These are phyloP conservation scores for Chenopodium suecicum DNA, from an alignment of 148 eudicot genomes.

Conservation along the genomic window DNA sequence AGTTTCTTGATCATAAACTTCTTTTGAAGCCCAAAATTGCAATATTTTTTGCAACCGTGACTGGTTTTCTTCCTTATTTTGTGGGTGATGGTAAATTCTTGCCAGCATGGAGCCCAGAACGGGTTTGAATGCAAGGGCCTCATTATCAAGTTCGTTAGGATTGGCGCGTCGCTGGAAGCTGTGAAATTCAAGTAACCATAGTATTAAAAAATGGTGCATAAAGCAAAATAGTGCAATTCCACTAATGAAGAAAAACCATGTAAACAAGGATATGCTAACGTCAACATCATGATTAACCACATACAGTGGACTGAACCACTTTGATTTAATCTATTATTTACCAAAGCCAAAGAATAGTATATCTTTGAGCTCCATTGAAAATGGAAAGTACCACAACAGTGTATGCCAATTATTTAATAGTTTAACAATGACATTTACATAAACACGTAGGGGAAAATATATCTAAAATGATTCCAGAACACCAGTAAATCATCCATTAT, in stretches of 20 bases:
- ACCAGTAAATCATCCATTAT: background rate
- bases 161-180: slow-evolving; percentile 90
- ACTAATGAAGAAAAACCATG: background rate
- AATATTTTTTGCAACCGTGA: slow-evolving; percentile 83
- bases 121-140: slow-evolving; percentile 96
- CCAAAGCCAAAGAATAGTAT: background rate
- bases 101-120: slow-evolving; percentile 89
- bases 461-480: background rate
- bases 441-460: too few species aligned
- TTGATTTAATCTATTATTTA: too few species aligned
- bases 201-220: background rate
- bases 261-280: background rate
- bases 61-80: slow-evolving; percentile 88
- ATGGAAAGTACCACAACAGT: background rate
- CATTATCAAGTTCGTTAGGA: slow-evolving; percentile 86
- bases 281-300: background rate
- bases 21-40: slow-evolving; percentile 97
- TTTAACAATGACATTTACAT: too few species aligned
- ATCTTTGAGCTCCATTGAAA: background rate
- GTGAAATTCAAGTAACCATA: slow-evolving; percentile 31
- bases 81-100: slow-evolving; percentile 88
- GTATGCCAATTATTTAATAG: background rate
- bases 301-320: background rate
- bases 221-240: background rate
- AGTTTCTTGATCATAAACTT: slow-evolving; percentile 89